Evolutionary conservation across 176 grass and related monocot genomes (phyloP), one percentile per base, ranked within the genome.

Genomic region (Raddia distichophylla): DNA sequence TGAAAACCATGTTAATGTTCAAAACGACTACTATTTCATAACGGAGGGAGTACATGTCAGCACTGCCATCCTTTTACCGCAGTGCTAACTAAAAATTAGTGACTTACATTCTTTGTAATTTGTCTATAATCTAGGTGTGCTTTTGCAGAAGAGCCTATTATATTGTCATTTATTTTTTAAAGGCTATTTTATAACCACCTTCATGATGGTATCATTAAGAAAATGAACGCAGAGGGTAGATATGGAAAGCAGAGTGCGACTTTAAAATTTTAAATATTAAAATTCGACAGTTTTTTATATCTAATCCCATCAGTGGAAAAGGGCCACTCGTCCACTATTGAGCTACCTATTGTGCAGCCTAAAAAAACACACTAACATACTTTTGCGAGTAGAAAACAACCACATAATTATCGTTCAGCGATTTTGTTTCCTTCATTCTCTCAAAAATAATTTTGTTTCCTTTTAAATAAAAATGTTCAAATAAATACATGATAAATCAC

Each of bases 201-300:
- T 83, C 54, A n/a, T 61, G 80, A 77, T 72, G 14, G 59, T 76
- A 79, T 45, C 80, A 75, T 67, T 87, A 87, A 83, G 20, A 15
- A 87, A 90, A 84, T 86, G 52, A 14, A 49, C 64, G 67, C 59
- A 89, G 75, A 73, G 69, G 77, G 73, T 78, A 84, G 82, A 88
- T 85, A 82, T 73, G 89, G 74, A 92, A 86, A 74, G 87, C 73
- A 84, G 92, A 83, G 81, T 87, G 83, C 19, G 79, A 69, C 86
- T 81, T 90, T 80, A 45, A 48, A 66, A 10, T 84, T 82, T 32
- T 62, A 77, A 82, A 80, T 78, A 19, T 17, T 42, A 70, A 67
- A 80, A 74, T 64, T 69, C 6, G 60, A 69, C 5, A 46, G 47
- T 60, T 85, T 73, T 53, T 86, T 56, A 47, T 60, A 83, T 67